These are phyloP conservation scores for Yarrowia divulgata DNA, from an alignment of 805 yeast species.

Conservation along the genomic window DNA sequence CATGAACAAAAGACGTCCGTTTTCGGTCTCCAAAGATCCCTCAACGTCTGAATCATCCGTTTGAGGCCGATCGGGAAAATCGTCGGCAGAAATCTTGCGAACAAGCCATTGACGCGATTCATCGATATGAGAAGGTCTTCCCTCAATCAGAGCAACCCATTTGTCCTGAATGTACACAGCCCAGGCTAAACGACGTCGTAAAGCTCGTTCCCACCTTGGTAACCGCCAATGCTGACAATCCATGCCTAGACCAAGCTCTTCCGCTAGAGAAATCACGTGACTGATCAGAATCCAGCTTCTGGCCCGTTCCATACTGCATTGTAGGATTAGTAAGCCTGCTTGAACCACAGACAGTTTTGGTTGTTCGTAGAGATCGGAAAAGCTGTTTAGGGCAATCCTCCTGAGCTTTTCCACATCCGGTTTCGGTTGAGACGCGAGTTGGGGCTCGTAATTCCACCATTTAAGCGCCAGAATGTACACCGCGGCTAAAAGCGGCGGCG, in stretches of 20 bases:
- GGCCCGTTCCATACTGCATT: slow-evolving; percentile 62
- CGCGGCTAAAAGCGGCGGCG: slow-evolving; percentile 89
- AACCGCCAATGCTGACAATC: slow-evolving; percentile 90
- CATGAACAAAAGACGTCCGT: slow-evolving; percentile 47
- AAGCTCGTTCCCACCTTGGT: slow-evolving; percentile 94
- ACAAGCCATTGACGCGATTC: slow-evolving; percentile 83
- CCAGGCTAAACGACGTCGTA: slow-evolving; percentile 91
- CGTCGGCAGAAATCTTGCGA: slow-evolving; percentile 68
- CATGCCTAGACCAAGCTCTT: slow-evolving; percentile 89
- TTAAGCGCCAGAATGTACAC: slow-evolving; percentile 87
- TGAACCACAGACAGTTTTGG: slow-evolving; percentile 93
- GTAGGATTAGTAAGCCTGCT: slow-evolving; percentile 81
- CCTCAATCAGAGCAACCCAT: slow-evolving; percentile 83
- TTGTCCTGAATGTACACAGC: slow-evolving; percentile 92
- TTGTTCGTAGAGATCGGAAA: slow-evolving; percentile 75
- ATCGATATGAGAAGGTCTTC: slow-evolving; percentile 82
- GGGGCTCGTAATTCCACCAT: slow-evolving; percentile 93
- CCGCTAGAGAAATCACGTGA: slow-evolving; percentile 85
- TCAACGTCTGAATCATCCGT: slow-evolving; percentile 52
- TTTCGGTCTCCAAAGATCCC: slow-evolving; percentile 65
- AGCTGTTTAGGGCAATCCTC: slow-evolving; percentile 69
- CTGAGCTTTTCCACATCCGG: slow-evolving; percentile 78
- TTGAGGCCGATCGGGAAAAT: slow-evolving; percentile 71
- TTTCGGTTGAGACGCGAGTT: slow-evolving; percentile 73
- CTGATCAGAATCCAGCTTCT: slow-evolving; percentile 87